Percentiles rank a stretch among this genome's conserved stretches.
Conservation (phyloP, 345 rosid species). For the Geranium brycei region DNA sequence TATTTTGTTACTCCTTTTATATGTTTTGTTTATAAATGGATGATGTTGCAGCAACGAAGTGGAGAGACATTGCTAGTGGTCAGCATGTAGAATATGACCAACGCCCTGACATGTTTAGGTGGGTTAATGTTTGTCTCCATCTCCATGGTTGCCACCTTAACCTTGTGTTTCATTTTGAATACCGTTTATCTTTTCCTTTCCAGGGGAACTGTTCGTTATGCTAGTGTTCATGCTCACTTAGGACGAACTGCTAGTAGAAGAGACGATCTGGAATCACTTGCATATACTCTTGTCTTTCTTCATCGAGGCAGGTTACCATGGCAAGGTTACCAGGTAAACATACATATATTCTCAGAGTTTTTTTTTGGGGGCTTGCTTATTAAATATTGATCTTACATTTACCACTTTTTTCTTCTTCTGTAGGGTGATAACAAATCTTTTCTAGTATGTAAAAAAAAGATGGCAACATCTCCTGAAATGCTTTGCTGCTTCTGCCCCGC, state of each 20-base stretch:
- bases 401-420: background rate
- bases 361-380: conserved; percentile 1
- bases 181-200: conserved; percentile 4
- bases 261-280: conserved; percentile 97
- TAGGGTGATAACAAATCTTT: conserved; percentile 97
- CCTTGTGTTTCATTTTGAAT: background rate
- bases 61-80: conserved; percentile 71
- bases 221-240: conserved; percentile 93
- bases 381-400: background rate
- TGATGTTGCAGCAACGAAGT: conserved; percentile 66
- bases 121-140: conserved; percentile 8
- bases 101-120: conserved; percentile 99
- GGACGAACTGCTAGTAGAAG: conserved; percentile 97
- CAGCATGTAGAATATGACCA: conserved; percentile 94
- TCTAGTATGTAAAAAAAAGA: conserved; percentile 94
- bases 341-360: conserved; percentile 1
- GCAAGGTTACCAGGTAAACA: conserved; percentile 91
- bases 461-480: conserved; percentile 78
- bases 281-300: conserved; percentile 84
- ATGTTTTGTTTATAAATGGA: conserved; percentile 6
- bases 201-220: conserved; percentile 98
- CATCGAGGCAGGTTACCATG: conserved; percentile 94
- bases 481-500: conserved; percentile 90
- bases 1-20: background rate
- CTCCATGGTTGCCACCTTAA: background rate